Conservation (phyloP, 2,329 filamentous ascomycete species). For the Pseudopithomyces chartarum region DNA sequence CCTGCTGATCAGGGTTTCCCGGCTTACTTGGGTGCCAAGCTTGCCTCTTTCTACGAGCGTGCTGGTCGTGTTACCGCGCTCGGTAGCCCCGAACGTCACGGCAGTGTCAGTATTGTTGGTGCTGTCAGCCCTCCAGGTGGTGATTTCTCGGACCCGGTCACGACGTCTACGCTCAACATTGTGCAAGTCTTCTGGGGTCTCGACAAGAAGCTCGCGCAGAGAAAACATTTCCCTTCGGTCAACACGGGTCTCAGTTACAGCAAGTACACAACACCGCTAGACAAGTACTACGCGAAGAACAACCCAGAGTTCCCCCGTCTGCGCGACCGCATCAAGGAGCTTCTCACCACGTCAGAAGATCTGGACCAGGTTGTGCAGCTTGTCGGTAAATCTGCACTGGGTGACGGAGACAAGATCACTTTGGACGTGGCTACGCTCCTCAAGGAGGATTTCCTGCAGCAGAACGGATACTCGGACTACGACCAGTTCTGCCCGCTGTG, state of each 20-base stretch:
- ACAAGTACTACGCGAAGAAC: constrained; percentile 93
- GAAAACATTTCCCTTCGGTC: constrained; percentile 98
- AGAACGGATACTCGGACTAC: constrained; percentile 99
- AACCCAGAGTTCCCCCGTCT: constrained; percentile 92
- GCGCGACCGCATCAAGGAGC: constrained; percentile 89
- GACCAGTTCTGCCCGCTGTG: constrained; percentile 99
- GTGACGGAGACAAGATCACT: constrained; percentile 97
- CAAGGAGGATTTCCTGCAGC: constrained; percentile 98
- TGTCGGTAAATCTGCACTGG: constrained; percentile 94
- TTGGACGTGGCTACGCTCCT: constrained; percentile 87
- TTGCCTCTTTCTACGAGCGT: constrained; percentile 99
- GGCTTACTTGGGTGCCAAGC: constrained; percentile 93
- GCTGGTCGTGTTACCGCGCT: constrained; percentile 85
- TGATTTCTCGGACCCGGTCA: constrained; percentile 99
- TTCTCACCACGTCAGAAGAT: constrained; percentile 94
- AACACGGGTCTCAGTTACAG: constrained; percentile 94
- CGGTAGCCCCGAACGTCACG: constrained; percentile 84
- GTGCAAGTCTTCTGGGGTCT: constrained; percentile 99
- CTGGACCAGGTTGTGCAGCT: constrained; percentile 98
- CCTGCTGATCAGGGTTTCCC: constrained; percentile 99
- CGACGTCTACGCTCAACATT: constrained; percentile 89
- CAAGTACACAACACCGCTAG: constrained; percentile 89
- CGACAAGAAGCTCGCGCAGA: constrained; percentile 98
- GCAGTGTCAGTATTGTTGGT: constrained; percentile 96
- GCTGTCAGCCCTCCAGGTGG: constrained; percentile 96